Conservation (phyloP, 1,139 yeast genomes). For the Debaryomycetaceae sp. region DNA sequence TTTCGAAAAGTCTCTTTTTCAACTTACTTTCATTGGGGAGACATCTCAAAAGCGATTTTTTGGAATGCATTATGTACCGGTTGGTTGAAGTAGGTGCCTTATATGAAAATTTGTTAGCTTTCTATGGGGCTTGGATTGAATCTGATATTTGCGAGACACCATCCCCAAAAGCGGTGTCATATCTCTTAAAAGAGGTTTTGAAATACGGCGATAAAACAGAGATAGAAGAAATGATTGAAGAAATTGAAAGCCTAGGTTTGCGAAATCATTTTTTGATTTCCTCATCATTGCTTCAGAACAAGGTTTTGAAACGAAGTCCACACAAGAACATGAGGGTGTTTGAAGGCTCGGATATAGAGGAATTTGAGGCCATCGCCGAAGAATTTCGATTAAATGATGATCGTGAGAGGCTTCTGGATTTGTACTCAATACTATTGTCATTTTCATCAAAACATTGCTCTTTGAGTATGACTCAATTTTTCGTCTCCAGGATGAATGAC, state of each 20-base stretch:
- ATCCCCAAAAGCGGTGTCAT: conserved; percentile 24
- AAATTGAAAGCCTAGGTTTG: conserved; percentile 18
- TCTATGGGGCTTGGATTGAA: conserved; percentile 28
- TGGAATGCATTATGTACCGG: conserved; percentile 26
- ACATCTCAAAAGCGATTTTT: conserved; percentile 19
- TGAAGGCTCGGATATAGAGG: conserved; percentile 20
- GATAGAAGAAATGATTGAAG: conserved; percentile 17
- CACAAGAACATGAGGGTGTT: conserved; percentile 22
- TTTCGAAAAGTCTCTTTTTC: conserved; percentile 21
- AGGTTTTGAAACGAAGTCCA: conserved; percentile 26
- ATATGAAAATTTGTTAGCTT: conserved; percentile 27
- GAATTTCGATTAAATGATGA: conserved; percentile 9
- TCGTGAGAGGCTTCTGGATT: conserved; percentile 3
- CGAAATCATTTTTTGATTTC: conserved; percentile 21
- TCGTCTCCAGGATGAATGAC: conserved; percentile 22
- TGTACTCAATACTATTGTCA: conserved; percentile 11
- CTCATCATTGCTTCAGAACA: conserved; percentile 21
- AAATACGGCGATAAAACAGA: conserved; percentile 29
- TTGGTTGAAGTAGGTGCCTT: conserved; percentile 27
- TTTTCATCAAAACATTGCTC: conserved; percentile 14
- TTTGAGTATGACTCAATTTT: conserved; percentile 21
- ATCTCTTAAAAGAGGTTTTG: conserved; percentile 27
- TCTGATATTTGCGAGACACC: conserved; percentile 21
- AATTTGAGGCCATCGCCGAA: conserved; percentile 17
- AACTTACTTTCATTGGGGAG: conserved; percentile 17